Evolutionary conservation across 2,329 filamentous ascomycete genomes (phyloP).

Genomic region (Hymenoscyphus fructigenus): DNA sequence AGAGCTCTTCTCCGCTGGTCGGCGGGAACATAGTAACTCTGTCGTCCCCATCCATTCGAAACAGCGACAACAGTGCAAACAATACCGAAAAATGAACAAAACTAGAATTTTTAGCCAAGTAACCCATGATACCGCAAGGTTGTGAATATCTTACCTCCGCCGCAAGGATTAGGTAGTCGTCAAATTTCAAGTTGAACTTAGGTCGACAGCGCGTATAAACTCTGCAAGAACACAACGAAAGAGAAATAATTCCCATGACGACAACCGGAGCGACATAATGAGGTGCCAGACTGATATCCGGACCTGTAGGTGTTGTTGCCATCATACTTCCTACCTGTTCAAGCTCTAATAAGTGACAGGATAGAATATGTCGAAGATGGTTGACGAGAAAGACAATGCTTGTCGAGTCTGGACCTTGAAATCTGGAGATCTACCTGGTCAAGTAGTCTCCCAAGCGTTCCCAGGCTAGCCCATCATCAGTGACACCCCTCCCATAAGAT

Average conservation of each 20-base stretch:
- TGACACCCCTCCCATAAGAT: too few relatives aligned
- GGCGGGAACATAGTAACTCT: conserved; percentile 8
- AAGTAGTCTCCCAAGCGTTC: too few relatives aligned
- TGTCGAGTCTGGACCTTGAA: too few relatives aligned
- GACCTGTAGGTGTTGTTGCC: background rate
- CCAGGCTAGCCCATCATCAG: too few relatives aligned
- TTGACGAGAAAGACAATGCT: too few relatives aligned
- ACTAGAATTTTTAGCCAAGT: conserved; percentile 5
- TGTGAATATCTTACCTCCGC: conserved; percentile 9
- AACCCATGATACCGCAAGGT: background rate
- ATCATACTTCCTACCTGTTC: too few relatives aligned
- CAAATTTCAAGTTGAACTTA: conserved; percentile 7
- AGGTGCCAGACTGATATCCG: conserved; percentile 13
- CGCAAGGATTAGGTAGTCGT: conserved; percentile 19
- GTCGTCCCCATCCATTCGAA: conserved; percentile 17
- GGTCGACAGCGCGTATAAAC: conserved; percentile 14
- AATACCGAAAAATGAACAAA: conserved; percentile 11
- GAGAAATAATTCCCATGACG: conserved; percentile 12
- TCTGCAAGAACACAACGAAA: conserved; percentile 15
- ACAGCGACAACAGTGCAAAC: conserved; percentile 5
- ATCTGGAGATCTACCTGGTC: too few relatives aligned
- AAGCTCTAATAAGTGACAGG: too few relatives aligned
- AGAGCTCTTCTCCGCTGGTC: conserved; percentile 7
- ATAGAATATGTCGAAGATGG: too few relatives aligned
- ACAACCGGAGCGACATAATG: conserved; percentile 16